Evolutionary conservation across 2,329 filamentous ascomycete species (phyloP).

Genomic region (Sporothrix luriei): DNA sequence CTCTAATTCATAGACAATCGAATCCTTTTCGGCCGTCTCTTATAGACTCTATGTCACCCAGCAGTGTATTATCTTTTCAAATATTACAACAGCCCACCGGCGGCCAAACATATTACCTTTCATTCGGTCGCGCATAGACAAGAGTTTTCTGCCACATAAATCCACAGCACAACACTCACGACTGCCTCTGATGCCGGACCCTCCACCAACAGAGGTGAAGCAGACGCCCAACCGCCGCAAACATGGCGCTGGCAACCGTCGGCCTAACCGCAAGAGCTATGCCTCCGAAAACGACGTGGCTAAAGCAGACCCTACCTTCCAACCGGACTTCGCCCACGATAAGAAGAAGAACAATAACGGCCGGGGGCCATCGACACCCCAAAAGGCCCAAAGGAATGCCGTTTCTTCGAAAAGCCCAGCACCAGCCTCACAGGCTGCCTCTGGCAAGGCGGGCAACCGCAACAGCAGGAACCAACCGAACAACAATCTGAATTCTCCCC

Average conservation of each 20-base stretch:
- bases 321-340: conserved; percentile 41
- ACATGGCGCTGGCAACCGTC: conserved; percentile 44
- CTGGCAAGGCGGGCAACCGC: conserved; percentile 39
- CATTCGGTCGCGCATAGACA: neutral
- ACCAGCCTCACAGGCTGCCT: conserved; percentile 39
- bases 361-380: conserved; percentile 31
- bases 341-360: conserved; percentile 3
- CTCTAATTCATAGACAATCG: neutral
- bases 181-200: conserved; percentile 43
- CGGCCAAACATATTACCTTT: neutral
- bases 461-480: conserved; percentile 41
- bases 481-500: conserved; percentile 48
- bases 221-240: conserved; percentile 49
- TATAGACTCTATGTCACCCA: conserved; percentile 23
- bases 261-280: conserved; percentile 55
- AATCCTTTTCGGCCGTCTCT: neutral
- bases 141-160: neutral
- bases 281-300: conserved; percentile 60
- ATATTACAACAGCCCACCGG: neutral
- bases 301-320: conserved; percentile 42
- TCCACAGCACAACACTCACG: neutral
- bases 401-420: conserved; percentile 37
- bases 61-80: conserved; percentile 1
- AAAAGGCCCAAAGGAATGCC: conserved; percentile 30
- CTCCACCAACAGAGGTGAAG: conserved; percentile 34